A percentile compares a stretch with the other conserved stretches of the same genome.
Conservation (phyloP, 2,329 filamentous ascomycete species). For the Boeremia exigua region DNA sequence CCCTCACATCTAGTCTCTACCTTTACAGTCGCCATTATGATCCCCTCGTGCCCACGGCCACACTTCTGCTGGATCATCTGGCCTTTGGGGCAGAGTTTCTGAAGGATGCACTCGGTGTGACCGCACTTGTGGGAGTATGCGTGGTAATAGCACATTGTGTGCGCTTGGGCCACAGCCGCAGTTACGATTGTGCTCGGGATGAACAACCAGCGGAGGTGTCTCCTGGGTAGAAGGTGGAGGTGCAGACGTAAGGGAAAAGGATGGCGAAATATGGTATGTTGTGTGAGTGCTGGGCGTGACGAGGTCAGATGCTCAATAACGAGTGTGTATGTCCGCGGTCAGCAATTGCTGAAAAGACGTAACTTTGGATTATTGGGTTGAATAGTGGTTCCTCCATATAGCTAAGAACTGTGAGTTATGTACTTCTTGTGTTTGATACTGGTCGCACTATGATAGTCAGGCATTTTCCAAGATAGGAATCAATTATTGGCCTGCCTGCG, state of each 20-base stretch:
- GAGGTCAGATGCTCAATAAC: neutral
- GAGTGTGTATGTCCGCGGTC: neutral
- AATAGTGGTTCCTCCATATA: too few species aligned
- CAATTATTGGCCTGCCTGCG: slow-evolving; percentile 24
- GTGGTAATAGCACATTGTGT: slow-evolving; percentile 56
- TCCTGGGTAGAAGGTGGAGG: neutral
- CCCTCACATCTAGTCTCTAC: slow-evolving; percentile 35
- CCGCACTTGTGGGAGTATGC: slow-evolving; percentile 55
- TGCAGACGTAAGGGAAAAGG: neutral
- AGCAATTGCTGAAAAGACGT: neutral
- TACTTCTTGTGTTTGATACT: neutral
- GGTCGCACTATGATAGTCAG: neutral
- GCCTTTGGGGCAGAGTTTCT: slow-evolving; percentile 36
- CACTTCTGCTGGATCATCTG: slow-evolving; percentile 44
- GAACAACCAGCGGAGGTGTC: neutral
- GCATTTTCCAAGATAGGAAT: neutral
- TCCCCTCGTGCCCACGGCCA: slow-evolving; percentile 36
- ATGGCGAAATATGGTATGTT: neutral
- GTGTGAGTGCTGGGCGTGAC: slow-evolving; percentile 1
- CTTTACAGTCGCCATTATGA: slow-evolving; percentile 40
- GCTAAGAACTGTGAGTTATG: neutral
- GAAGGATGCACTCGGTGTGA: slow-evolving; percentile 50
- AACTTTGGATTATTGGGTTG: neutral
- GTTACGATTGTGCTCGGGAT: neutral
- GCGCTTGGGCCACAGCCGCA: neutral